Base-by-base conservation (phyloP, 2,329 filamentous ascomycete genomes). In the Trichoderma simmonsii region DNA sequence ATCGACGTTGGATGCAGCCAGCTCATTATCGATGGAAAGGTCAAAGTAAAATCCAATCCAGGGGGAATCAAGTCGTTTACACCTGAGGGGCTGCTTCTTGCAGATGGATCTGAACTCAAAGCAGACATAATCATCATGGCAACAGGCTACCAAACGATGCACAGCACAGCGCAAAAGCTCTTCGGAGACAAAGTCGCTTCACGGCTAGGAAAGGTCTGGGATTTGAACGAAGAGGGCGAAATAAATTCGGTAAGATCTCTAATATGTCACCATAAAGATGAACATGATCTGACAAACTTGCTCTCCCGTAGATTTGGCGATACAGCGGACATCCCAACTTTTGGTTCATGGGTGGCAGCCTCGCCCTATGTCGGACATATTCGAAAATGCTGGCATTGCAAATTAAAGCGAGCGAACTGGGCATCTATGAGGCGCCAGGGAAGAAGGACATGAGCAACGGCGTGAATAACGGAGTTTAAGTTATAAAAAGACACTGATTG, bases 311-410 rank as follows among this genome's bases (percentile, higher is more conserved):
- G 64, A 39, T 67, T 74, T 91, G 89, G 88, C 85, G 86, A 71
- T 82, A 82, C 14, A 90, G 85, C 28, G 89, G 89, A 0, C 89
- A 91, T 70, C 87, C 87, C 0, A 88, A 89, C 0, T 89, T 92
- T 72, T 92, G 89, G 90, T 89, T 88, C 75, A 88, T 90, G 74
- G 89, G 89, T 0, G 90, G 90, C 1, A 92, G 90, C 73, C 76
- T 92, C 32, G 89, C 88, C 0, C 78, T 91, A 65, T 90, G 88
- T 72, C 83, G 90, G 18, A 88, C 88, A 54, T 91, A 85, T 75
- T 91, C 89, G 0, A 85, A 84, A 56, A 68, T 87, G 3, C 73
- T 88, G 72, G 87, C 86, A 1, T 74, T 88, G 61, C 86, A 88
- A 77, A 87, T 88, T 59, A 85, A 86, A 77, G 86, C 77, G 0